phyloP scores from a whole-genome alignment of 2,329 filamentous ascomycete species.

The Dryadomyces quercus-mongolicae region DNA sequence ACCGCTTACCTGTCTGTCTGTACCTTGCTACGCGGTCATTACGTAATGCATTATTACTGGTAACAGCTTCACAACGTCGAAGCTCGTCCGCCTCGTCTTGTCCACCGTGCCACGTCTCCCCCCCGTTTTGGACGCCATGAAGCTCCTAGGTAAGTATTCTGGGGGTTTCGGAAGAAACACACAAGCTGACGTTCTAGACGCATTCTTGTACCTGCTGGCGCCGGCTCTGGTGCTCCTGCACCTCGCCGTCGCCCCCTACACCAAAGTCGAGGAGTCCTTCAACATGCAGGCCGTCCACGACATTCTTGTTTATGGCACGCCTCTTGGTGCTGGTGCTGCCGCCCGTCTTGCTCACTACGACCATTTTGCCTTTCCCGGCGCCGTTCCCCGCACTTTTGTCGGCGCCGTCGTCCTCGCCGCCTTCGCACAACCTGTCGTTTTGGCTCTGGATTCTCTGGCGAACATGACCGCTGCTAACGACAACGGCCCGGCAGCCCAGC shows the following conservation, averaged over 20 bases:
- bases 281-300: constrained; percentile 92
- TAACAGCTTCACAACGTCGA: too few relatives aligned
- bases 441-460: constrained; percentile 24
- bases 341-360: constrained; percentile 60
- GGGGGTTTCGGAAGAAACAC: background rate
- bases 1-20: too few relatives aligned
- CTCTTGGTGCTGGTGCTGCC: constrained; percentile 36
- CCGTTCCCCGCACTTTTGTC: constrained; percentile 82
- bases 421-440: constrained; percentile 54
- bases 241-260: constrained; percentile 68
- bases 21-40: too few relatives aligned
- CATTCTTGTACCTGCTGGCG: constrained; percentile 40
- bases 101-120: background rate
- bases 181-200: constrained; percentile 23
- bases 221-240: constrained; percentile 56
- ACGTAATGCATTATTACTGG: too few relatives aligned
- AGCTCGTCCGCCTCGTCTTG: too few relatives aligned
- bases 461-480: too few relatives aligned
- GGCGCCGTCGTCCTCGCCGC: constrained; percentile 68
- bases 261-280: constrained; percentile 98
- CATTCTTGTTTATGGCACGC: constrained; percentile 69
- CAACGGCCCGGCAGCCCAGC: constrained; percentile 32
- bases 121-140: background rate
- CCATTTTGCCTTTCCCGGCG: constrained; percentile 80
- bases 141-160: background rate